A percentile compares a stretch with the other conserved stretches of the same genome.
Evolutionary conservation across 2,329 filamentous ascomycete species (phyloP).

Genomic region (Venturia carpophila): DNA sequence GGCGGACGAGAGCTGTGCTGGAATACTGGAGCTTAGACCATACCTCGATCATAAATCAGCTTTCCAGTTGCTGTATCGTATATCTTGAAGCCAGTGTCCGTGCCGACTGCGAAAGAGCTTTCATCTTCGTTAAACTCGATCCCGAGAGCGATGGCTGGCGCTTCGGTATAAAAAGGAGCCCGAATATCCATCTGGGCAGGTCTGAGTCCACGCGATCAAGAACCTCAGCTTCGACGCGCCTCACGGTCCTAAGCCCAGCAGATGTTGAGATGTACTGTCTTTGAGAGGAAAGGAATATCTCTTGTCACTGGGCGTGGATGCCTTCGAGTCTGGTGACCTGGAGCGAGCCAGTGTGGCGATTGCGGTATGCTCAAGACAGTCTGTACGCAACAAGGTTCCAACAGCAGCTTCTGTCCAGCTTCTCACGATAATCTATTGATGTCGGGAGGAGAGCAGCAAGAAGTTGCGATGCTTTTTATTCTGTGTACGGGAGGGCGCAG

Average conservation of each 20-base stretch:
- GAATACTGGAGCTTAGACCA: slow-evolving; percentile 27
- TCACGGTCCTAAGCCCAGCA: background rate
- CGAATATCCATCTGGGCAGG: slow-evolving; percentile 16
- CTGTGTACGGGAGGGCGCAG: background rate
- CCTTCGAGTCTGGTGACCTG: background rate
- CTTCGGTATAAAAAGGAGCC: slow-evolving; percentile 14
- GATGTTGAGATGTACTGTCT: background rate
- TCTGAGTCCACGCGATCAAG: background rate
- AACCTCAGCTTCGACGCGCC: background rate
- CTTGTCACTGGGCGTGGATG: background rate
- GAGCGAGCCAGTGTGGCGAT: background rate
- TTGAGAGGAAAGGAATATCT: background rate
- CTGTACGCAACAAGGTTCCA: background rate
- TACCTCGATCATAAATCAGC: slow-evolving; percentile 27
- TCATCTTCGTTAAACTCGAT: slow-evolving; percentile 68
- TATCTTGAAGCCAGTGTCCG: slow-evolving; percentile 80
- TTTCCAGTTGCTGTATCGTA: slow-evolving; percentile 23
- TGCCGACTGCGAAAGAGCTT: slow-evolving; percentile 77
- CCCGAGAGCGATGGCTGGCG: slow-evolving; percentile 24
- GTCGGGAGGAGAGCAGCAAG: background rate
- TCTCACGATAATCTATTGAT: background rate
- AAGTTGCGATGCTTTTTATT: background rate
- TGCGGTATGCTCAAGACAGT: background rate
- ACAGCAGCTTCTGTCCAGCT: background rate
- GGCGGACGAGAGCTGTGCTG: background rate